A percentile compares a stretch with the other conserved stretches of the same genome.
phyloP scores from a whole-genome alignment of 805 yeast species.

The Candida maltosa region DNA sequence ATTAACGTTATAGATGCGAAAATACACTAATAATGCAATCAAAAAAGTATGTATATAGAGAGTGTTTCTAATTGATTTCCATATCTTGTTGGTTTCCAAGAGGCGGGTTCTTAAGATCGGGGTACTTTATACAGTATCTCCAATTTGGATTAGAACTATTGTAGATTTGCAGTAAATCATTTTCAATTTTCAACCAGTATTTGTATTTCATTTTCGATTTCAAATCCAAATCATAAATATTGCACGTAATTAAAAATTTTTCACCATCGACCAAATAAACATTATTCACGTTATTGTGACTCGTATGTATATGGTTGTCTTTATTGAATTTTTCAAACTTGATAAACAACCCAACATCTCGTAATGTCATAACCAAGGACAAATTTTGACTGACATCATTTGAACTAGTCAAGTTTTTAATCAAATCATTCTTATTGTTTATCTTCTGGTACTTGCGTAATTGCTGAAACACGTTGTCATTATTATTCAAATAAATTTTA shows the following conservation, averaged over 20 bases:
- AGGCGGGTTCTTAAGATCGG: background rate
- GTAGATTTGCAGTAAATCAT: conserved; percentile 28
- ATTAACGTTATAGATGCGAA: no score
- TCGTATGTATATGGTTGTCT: conserved; percentile 24
- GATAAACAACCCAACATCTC: conserved; percentile 56
- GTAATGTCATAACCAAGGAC: conserved; percentile 46
- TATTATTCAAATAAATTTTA: conserved; percentile 25
- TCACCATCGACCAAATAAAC: conserved; percentile 21
- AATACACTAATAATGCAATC: no score
- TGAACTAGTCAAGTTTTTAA: conserved; percentile 24
- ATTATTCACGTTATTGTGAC: conserved; percentile 26
- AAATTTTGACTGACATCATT: conserved; percentile 41
- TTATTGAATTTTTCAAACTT: conserved; percentile 31
- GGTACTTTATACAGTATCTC: conserved; percentile 22
- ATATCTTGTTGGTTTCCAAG: background rate
- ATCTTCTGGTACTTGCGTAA: conserved; percentile 32
- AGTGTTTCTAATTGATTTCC: background rate
- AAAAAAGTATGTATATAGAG: conserved; percentile 1
- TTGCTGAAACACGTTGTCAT: conserved; percentile 30
- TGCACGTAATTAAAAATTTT: conserved; percentile 30
- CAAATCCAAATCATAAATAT: conserved; percentile 48
- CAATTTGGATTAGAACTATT: conserved; percentile 27
- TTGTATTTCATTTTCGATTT: conserved; percentile 41
- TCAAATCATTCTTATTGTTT: conserved; percentile 27
- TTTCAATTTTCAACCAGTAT: conserved; percentile 47